Evolutionary conservation across 176 grass and related monocot species (phyloP).

Genomic region (Phragmites australis): DNA sequence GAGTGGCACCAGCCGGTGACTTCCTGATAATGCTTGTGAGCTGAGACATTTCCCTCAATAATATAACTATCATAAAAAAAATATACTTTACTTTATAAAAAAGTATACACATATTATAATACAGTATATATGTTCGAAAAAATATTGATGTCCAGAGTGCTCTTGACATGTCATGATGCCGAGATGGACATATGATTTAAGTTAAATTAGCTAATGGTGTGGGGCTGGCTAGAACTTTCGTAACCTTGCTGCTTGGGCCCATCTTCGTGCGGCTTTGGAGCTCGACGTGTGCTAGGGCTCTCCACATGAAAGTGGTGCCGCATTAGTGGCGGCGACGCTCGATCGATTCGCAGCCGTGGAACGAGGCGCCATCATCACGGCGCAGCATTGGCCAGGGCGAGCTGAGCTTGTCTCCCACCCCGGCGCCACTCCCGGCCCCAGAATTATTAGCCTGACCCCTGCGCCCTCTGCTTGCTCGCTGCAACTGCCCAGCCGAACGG

Average conservation of each 20-base stretch:
- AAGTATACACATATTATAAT: no score
- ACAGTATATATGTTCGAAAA: no score
- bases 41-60: no score
- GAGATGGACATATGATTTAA: background rate
- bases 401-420: slow-evolving; percentile 28
- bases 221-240: slow-evolving; percentile 6
- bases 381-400: background rate
- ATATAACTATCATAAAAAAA: no score
- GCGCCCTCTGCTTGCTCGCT: background rate
- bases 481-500: background rate
- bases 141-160: background rate
- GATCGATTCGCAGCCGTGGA: background rate
- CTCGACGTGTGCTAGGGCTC: background rate
- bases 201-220: background rate
- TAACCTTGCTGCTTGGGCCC: background rate
- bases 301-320: slow-evolving; percentile 27
- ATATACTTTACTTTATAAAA: no score
- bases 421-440: background rate
- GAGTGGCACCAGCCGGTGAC: no score
- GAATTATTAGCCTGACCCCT: slow-evolving; percentile 34
- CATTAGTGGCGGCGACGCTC: background rate
- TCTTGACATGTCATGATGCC: background rate
- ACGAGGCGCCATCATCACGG: background rate
- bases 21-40: no score
- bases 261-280: background rate